Base-by-base conservation (phyloP, 2,329 filamentous ascomycete species). In the Endoconidiophora polonica region DNA sequence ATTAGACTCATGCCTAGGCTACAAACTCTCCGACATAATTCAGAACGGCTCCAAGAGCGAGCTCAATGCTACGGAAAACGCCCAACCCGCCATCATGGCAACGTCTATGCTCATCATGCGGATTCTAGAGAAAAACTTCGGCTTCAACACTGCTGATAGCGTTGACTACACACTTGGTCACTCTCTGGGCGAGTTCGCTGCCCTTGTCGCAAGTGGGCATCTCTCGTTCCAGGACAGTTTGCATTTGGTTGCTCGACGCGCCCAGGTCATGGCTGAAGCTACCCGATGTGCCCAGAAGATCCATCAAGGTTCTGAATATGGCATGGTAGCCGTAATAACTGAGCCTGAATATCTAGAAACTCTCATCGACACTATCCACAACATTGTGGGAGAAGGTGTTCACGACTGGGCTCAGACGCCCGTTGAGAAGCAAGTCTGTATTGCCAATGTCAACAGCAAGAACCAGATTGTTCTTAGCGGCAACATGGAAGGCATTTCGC, bases 381-480 rank as follows among this genome's bases (percentile, higher is more conserved):
- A 84, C 55, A 54, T 54, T 45, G 48, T 50, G 4, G 74, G 73
- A 54, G 70, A 79, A 56, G 74, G 83, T 56, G 66, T 79, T 26
- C 18, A 14, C 10, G 51, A 53, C 20, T 53, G 51, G 51, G 20
- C 47, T 3, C 38, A 33, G 14, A 82, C 84, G 16, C 77, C 86
- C 3, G 86, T 93, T 49, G 77, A 91, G 60, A 24, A 26, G 29
- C 84, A 94, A 64, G 88, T 95, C 46, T 70, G 83, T 57, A 87
- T 96, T 57, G 90, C 87, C 53, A 95, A 96, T 65, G 79, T 94
- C 66, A 96, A 96, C 67, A 86, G 81, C 63, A 91, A 87, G 68
- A 94, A 94, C 62, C 90, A 96, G 67, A 94, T 96, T 58, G 90
- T 95, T 47, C 71, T 96, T 48, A 91, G 84, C 60, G 90, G 90